Conservation (phyloP, 352 stramenopile species). For the Pythium brachiatum region DNA sequence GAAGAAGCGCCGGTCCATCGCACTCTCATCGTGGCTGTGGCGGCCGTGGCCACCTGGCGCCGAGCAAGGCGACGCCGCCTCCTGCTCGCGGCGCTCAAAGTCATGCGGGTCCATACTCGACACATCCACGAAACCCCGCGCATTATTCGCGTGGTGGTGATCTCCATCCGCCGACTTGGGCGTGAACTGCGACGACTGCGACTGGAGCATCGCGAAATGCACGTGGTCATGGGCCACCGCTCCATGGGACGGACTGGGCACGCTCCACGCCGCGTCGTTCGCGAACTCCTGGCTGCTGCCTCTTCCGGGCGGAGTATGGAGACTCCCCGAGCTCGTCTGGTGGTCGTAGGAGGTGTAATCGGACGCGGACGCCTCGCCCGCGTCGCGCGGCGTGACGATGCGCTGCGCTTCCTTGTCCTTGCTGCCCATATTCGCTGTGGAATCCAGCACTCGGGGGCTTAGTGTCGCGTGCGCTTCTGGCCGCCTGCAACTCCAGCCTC, state of each 20-base stretch:
- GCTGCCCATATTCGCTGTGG: conserved; percentile 15
- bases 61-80: conserved; percentile 7
- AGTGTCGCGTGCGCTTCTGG: neutral
- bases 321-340: conserved; percentile 7
- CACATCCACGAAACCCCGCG: conserved; percentile 12
- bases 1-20: conserved; percentile 10
- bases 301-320: conserved; percentile 1
- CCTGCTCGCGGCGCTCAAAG: neutral
- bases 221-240: conserved; percentile 15
- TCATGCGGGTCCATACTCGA: neutral
- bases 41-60: conserved; percentile 1
- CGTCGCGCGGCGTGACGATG: neutral
- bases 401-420: neutral
- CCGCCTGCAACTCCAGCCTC: neutral
- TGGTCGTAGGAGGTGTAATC: conserved; percentile 1
- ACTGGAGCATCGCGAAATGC: conserved; percentile 25
- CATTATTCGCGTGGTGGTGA: no score
- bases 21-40: conserved; percentile 12
- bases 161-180: neutral
- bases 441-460: no score
- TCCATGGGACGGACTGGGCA: conserved; percentile 2
- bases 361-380: conserved; percentile 6
- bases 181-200: conserved; percentile 6
- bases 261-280: conserved; percentile 4
- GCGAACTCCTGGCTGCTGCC: conserved; percentile 1